These are phyloP conservation scores for Melaleuca alternifolia DNA, from an alignment of 345 rosid genomes.

Conservation along the genomic window DNA sequence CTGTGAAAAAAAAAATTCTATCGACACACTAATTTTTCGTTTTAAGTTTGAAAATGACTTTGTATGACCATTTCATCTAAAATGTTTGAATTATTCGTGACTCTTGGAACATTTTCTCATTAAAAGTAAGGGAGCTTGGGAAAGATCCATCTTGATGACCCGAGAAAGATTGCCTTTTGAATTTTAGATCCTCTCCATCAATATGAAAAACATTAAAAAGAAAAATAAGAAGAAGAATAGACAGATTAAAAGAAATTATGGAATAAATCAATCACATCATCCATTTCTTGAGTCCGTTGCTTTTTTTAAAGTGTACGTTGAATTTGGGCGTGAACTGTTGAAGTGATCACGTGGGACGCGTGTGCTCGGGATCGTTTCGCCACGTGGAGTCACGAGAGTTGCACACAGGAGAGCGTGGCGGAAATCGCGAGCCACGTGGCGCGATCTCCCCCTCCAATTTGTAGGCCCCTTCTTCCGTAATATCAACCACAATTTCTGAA, in stretches of 20 bases:
- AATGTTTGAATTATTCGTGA: not conserved
- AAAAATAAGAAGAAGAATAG: not conserved
- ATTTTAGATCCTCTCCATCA: not conserved
- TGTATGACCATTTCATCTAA: not conserved
- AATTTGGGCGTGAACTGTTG: not conserved
- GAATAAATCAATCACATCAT: not conserved
- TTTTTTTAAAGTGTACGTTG: too few relatives aligned
- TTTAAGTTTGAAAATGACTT: not conserved
- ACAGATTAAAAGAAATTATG: not conserved
- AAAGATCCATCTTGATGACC: not conserved
- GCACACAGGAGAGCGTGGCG: conserved; percentile 29
- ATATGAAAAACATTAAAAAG: not conserved
- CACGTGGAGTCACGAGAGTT: conserved; percentile 29
- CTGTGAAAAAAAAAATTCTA: not conserved
- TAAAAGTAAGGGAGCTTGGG: not conserved
- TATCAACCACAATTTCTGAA: not conserved
- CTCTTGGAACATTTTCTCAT: not conserved
- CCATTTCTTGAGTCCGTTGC: not conserved
- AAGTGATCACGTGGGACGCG: not conserved
- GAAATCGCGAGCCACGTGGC: conserved; percentile 11
- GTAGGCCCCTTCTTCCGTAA: not conserved
- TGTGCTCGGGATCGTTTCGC: not conserved
- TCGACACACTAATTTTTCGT: not conserved
- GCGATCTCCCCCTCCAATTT: not conserved
- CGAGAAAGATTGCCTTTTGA: not conserved